Percentiles rank a stretch among this genome's conserved stretches.
phyloP scores from a whole-genome alignment of 768 basidiomycete genomes.

The Tylopilus vinaceipallidus region DNA sequence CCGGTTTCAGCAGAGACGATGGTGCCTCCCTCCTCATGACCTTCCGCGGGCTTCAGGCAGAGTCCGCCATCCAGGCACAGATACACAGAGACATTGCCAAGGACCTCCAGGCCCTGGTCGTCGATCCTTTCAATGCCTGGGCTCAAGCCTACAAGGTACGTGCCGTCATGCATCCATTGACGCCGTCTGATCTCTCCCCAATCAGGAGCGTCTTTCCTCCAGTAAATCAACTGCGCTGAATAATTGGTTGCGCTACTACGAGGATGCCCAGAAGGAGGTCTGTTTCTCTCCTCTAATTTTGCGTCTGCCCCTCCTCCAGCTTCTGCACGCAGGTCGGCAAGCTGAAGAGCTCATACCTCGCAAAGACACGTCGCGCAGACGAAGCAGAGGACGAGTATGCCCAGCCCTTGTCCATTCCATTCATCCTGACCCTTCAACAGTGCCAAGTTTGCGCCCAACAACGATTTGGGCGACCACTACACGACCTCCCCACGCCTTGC shows the following conservation, averaged over 20 bases:
- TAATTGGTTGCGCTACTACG: slow-evolving; percentile 68
- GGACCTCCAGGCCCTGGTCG: slow-evolving; percentile 73
- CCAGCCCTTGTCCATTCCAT: neutral
- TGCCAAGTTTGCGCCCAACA: slow-evolving; percentile 82
- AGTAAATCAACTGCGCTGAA: slow-evolving; percentile 59
- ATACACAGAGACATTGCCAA: slow-evolving; percentile 68
- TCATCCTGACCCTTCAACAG: slow-evolving; percentile 39
- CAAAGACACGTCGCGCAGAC: slow-evolving; percentile 80
- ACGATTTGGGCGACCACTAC: slow-evolving; percentile 63
- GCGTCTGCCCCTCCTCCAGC: neutral
- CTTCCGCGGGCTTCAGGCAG: slow-evolving; percentile 76
- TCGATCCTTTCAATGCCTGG: slow-evolving; percentile 81
- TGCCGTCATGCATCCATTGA: slow-evolving; percentile 2
- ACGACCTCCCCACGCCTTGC: slow-evolving; percentile 73
- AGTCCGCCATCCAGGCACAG: slow-evolving; percentile 70
- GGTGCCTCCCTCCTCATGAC: slow-evolving; percentile 80
- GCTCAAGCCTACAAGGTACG: slow-evolving; percentile 67
- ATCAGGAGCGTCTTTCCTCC: slow-evolving; percentile 59
- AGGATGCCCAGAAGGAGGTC: slow-evolving; percentile 65
- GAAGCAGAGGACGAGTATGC: slow-evolving; percentile 93
- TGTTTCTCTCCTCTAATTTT: slow-evolving; percentile 5
- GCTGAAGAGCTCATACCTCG: slow-evolving; percentile 73
- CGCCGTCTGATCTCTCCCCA: slow-evolving; percentile 14
- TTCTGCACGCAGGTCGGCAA: slow-evolving; percentile 44
- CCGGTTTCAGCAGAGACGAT: slow-evolving; percentile 76